Base-by-base conservation (phyloP, 345 rosid genomes). In the Cardamine occulta region DNA sequence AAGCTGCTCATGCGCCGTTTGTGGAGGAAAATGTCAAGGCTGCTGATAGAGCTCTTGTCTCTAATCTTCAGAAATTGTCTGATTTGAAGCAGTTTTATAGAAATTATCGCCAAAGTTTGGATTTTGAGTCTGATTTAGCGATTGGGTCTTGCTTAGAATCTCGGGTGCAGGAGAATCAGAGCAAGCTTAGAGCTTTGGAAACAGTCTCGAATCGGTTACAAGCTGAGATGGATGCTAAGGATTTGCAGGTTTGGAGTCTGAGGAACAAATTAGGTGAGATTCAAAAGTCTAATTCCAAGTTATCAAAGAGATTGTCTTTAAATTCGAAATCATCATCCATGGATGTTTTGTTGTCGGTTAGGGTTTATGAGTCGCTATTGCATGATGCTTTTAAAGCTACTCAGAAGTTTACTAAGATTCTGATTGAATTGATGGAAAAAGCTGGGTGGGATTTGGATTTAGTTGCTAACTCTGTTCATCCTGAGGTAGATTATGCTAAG, bases 391-490 rank as follows among this genome's bases (percentile, higher is more conserved):
- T 86, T 73, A 84, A 82, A 82, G 88, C 86, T 73, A 80, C 80
- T 1, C 85, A 79, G 81, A 86, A 80, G 28, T 95, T 95, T 52
- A 87, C 88, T 55, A 92, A 78, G 82, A 83, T 88, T 81, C 66
- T 95, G 88, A 86, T 90, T 67, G 83, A 58, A 35, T 83, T 92
- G 88, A 95, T 92, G 97, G 85, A 69, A 56, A 89, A 82, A 84
- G 88, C 93, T 73, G 87, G 87, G 32, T 95, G 99, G 99, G 91
- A 95, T 87, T 85, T 95, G 89, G 83, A 87, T 81, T 82, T 89
- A 84, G 97, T 86, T 0, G 97, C 97, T 7, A 82, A 61, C 40
- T 92, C 84, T 31, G 85, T 90, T 78, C 88, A 89, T 82, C 54
- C 78, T 64, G 85, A 82, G 81, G 66, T 92, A 15, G 81, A 68